A percentile compares a stretch with the other conserved stretches of the same genome.
Conservation (phyloP, 2,329 filamentous ascomycete species). For the Botrytis galanthina region DNA sequence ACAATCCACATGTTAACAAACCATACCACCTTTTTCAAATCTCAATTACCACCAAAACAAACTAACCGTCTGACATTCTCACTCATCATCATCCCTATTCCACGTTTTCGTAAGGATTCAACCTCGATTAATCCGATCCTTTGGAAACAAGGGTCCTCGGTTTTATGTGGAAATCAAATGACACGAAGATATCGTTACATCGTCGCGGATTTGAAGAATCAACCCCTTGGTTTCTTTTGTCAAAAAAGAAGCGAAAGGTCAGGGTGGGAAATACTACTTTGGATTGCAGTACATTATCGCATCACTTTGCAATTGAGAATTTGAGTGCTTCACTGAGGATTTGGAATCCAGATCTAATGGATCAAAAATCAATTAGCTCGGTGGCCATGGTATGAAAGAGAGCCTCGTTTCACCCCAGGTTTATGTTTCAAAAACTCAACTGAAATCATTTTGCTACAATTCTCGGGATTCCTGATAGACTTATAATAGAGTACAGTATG, state of each 20-base stretch:
- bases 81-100: constrained; percentile 16
- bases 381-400: constrained; percentile 9
- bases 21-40: not conserved
- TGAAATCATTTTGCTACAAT: not conserved
- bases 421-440: constrained; percentile 10
- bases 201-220: constrained; percentile 5
- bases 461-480: not conserved
- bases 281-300: not conserved
- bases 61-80: constrained; percentile 18
- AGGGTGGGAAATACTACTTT: not conserved
- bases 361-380: not conserved
- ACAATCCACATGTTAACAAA: not conserved
- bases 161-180: constrained; percentile 19
- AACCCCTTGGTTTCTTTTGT: not conserved
- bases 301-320: not conserved
- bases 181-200: constrained; percentile 14
- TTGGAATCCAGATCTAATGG: not conserved
- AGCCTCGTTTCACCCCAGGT: constrained; percentile 16
- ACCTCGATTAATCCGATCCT: constrained; percentile 15
- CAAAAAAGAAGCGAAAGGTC: not conserved
- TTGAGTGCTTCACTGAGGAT: not conserved
- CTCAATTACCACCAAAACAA: constrained; percentile 6
- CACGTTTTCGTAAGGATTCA: constrained; percentile 21
- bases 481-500: not conserved
- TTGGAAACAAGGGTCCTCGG: not conserved